Evolutionary conservation across 768 basidiomycete species (phyloP).

Genomic region (Suillus occidentalis): DNA sequence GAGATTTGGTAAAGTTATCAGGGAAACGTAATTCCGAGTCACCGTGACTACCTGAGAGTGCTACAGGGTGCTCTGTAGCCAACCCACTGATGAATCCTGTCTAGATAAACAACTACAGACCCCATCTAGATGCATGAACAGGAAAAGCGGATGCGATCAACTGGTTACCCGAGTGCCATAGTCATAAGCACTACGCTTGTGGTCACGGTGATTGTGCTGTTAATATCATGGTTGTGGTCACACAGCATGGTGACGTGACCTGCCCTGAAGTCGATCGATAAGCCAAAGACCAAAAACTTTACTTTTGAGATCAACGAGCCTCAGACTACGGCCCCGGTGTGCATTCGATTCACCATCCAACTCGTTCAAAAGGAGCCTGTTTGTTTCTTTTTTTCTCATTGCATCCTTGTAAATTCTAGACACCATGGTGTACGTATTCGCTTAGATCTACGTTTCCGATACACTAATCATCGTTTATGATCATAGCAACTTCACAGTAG

Average conservation of each 20-base stretch:
- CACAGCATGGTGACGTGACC: conserved; percentile 18
- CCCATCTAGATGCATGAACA: background rate
- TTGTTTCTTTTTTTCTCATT: conserved; percentile 19
- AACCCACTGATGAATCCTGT: too few species aligned
- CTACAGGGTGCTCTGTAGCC: too few species aligned
- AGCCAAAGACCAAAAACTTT: conserved; percentile 20
- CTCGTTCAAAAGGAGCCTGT: conserved; percentile 17
- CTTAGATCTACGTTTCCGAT: conserved; percentile 7
- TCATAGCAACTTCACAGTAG: conserved; percentile 84
- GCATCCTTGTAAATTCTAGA: conserved; percentile 43
- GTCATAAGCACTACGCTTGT: too few species aligned
- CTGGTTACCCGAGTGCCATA: background rate
- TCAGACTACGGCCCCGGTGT: conserved; percentile 27
- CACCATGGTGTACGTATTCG: conserved; percentile 77
- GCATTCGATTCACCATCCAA: conserved; percentile 21
- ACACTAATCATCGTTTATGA: conserved; percentile 33
- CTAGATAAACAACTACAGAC: too few species aligned
- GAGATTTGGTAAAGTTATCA: too few species aligned
- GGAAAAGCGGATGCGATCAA: background rate
- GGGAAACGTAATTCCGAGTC: too few species aligned
- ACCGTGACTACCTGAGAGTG: too few species aligned
- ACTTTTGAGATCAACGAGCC: conserved; percentile 19
- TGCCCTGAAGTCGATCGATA: conserved; percentile 52
- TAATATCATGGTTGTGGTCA: background rate
- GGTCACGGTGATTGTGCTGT: background rate